A percentile compares a stretch with the other conserved stretches of the same genome.
Evolutionary conservation across 148 eudicot genomes (phyloP).

Genomic region (Heliamphora exappendiculata): DNA sequence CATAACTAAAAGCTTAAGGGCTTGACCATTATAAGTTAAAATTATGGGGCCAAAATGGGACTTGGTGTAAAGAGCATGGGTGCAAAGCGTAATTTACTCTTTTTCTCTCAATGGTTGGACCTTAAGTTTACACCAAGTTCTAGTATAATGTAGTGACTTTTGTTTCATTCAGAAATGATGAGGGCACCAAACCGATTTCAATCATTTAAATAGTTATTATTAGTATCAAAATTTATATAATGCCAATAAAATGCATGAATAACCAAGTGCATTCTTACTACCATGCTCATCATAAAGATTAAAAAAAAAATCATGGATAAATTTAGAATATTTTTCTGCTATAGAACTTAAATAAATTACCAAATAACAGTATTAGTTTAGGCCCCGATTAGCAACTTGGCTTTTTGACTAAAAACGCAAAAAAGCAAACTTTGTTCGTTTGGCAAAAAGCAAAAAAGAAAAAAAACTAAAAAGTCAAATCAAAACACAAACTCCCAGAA

Average conservation of each 20-base stretch:
- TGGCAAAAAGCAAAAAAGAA: no score
- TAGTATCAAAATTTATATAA: neutral
- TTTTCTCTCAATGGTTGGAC: neutral
- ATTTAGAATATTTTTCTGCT: constrained; percentile 1
- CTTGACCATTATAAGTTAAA: no score
- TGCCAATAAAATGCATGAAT: neutral
- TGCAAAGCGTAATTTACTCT: no score
- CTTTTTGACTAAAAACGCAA: no score
- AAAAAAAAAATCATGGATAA: neutral
- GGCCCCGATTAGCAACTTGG: no score
- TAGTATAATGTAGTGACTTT: neutral
- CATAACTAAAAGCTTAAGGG: no score
- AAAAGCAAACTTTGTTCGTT: no score
- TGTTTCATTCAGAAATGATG: neutral
- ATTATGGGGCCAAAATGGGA: no score
- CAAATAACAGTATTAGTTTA: neutral
- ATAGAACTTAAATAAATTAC: neutral
- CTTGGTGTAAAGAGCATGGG: no score
- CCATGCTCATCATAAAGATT: neutral
- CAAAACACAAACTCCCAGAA: no score
- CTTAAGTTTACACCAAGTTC: neutral
- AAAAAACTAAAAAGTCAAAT: no score
- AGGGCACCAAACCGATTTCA: neutral
- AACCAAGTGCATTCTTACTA: neutral
- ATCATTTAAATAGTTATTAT: neutral